A percentile compares a stretch with the other conserved stretches of the same genome.
Conservation (phyloP, 164 flowering plant genomes). For the Kingdonia uniflora region DNA sequence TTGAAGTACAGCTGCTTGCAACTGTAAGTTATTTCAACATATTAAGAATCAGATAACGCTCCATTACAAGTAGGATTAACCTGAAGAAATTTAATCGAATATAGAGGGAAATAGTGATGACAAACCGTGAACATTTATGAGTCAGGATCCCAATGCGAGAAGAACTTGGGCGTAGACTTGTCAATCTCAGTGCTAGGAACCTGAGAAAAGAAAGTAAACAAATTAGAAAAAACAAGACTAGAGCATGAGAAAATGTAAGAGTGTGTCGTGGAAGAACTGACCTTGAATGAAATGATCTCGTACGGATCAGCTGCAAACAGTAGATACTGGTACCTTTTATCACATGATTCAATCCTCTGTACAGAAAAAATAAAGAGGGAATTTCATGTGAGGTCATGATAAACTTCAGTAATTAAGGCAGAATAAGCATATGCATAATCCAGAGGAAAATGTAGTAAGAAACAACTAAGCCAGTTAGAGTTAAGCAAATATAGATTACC, state of each 20-base stretch:
- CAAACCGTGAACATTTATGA: constrained; percentile 96
- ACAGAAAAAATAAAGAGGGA: background rate
- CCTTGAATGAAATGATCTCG: constrained; percentile 93
- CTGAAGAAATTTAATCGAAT: too few relatives aligned
- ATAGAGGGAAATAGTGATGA: background rate
- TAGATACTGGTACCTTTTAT: constrained; percentile 82
- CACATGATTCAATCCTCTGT: constrained; percentile 78
- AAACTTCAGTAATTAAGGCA: background rate
- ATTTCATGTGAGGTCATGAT: background rate
- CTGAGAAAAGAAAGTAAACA: constrained; percentile 24
- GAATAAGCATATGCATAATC: too few relatives aligned
- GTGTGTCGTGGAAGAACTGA: constrained; percentile 6
- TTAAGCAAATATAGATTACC: constrained; percentile 27
- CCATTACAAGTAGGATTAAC: too few relatives aligned
- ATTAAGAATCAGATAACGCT: too few relatives aligned
- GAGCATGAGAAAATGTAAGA: background rate
- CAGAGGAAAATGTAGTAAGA: background rate
- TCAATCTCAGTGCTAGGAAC: constrained; percentile 99
- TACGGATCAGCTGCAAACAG: constrained; percentile 97
- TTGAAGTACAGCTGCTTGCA: constrained; percentile 96
- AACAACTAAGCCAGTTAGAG: too few relatives aligned
- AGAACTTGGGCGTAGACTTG: constrained; percentile 93
- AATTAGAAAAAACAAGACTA: background rate
- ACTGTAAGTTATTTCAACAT: constrained; percentile 17
- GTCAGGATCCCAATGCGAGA: constrained; percentile 98